Evolutionary conservation across 2,329 filamentous ascomycete genomes (phyloP).

Genomic region (Beauveria scarabaeidicola): DNA sequence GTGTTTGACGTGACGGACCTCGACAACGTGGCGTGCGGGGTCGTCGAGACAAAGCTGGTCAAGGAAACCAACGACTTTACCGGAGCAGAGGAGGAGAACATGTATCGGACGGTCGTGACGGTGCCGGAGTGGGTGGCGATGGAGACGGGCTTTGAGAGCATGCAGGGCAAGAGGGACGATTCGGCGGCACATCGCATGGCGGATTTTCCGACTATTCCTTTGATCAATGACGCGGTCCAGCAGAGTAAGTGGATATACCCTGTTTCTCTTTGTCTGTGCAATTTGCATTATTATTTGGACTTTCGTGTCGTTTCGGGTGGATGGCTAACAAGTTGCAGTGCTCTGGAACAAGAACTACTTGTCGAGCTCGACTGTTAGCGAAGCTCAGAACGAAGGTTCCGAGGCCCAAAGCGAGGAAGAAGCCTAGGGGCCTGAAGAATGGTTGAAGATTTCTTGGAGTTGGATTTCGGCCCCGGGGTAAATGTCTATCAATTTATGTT

Average conservation of each 20-base stretch:
- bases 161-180: not conserved
- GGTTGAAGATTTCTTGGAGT: too few species aligned
- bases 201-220: not conserved
- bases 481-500: not conserved
- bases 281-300: not conserved
- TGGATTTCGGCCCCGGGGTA: too few species aligned
- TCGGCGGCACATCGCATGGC: not conserved
- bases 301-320: not conserved
- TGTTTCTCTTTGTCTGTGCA: not conserved
- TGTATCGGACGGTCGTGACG: not conserved
- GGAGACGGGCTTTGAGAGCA: not conserved
- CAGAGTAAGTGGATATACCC: not conserved
- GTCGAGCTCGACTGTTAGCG: too few species aligned
- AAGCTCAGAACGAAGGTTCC: not conserved
- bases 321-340: not conserved
- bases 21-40: not conserved
- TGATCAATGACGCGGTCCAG: not conserved
- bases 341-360: not conserved
- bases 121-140: not conserved
- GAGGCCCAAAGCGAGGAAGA: not conserved
- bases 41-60: not conserved
- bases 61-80: not conserved
- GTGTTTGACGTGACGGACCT: not conserved
- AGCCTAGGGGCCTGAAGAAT: too few species aligned
- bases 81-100: rapidly evolving